These are phyloP conservation scores for Xylaria castorea DNA, from an alignment of 495 filamentous ascomycete species.

Conservation along the genomic window DNA sequence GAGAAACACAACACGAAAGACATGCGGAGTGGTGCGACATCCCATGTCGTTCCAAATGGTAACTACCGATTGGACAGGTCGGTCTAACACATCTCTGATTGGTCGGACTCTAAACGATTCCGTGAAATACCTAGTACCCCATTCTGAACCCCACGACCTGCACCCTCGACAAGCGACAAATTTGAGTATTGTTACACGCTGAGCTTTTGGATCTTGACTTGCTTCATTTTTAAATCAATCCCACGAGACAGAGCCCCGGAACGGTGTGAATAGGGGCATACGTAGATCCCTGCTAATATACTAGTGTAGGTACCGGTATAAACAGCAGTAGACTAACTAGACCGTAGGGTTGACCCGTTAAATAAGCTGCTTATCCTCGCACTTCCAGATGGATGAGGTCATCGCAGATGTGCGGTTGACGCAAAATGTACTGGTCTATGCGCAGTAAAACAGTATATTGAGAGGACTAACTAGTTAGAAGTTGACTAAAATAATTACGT, in stretches of 20 bases:
- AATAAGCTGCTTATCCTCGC: neutral
- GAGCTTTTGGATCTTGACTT: neutral
- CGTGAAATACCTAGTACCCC: neutral
- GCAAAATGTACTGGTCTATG: neutral
- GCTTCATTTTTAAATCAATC: neutral
- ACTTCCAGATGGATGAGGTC: neutral
- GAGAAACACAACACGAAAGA: neutral
- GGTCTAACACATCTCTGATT: neutral
- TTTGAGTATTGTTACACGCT: neutral
- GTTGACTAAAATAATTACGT: neutral
- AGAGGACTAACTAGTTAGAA: neutral
- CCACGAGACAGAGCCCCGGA: neutral
- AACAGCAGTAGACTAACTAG: too few species aligned
- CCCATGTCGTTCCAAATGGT: neutral
- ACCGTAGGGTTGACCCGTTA: neutral
- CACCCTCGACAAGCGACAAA: neutral
- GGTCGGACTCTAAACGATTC: neutral
- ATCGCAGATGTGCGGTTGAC: neutral
- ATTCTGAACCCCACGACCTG: neutral
- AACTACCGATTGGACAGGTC: conserved; percentile 7
- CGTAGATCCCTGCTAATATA: neutral
- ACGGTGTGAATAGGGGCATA: neutral
- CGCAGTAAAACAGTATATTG: too few species aligned
- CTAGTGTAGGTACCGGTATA: neutral
- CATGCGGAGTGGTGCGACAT: neutral